Evolutionary conservation across 73 alveolate genomes (phyloP), one percentile per base, ranked within the genome.

Genomic region (Tetrahymena malaccensis): DNA sequence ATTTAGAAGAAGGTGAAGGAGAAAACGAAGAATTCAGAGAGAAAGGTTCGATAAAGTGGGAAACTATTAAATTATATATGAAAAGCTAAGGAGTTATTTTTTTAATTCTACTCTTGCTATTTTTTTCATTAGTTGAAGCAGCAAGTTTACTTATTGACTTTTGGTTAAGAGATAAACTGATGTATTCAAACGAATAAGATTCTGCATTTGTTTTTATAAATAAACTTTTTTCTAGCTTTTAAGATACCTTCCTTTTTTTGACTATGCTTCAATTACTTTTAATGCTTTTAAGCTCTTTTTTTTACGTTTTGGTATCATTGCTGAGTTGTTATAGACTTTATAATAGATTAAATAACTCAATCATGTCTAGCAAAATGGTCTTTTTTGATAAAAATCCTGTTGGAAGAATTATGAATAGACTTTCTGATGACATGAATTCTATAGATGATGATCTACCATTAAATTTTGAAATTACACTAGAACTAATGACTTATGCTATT

Each of bases 341-440:
- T 43, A 95, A 56, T 43, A 22, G 12, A 12, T 31, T 95, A 21
- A 95, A 95, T 93, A 11, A 33, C 13, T 43, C 94, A 9, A 95
- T 95, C n/a, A 27, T 94, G 93, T 10, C 35, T 11, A 85, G 95
- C 11, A 89, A 44, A 40, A 94, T 94, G 96, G 93, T 96, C 38
- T 99, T 97, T 96, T 98, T 96, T 97, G 99, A 99, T 96, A 97
- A 96, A 31, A 98, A 99, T 55, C 99, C 99, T 34, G 95, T 97
- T 15, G 99, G 99, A 4, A 97, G 98, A 94, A 98, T 99, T 22
- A 85, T 98, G 89, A 99, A 98, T 94, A 97, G 98, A 94, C 96
- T 99, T 38, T 96, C 99, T 19, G 97, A 97, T 93, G 99, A 98
- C 93, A 94, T 94, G 56, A 94, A 94, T 19, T 93, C 40, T 43